Percentiles rank a stretch among this genome's conserved stretches.
Conservation (phyloP, 371 early-diverging fungal genomes). For the Lichtheimia corymbifera region DNA sequence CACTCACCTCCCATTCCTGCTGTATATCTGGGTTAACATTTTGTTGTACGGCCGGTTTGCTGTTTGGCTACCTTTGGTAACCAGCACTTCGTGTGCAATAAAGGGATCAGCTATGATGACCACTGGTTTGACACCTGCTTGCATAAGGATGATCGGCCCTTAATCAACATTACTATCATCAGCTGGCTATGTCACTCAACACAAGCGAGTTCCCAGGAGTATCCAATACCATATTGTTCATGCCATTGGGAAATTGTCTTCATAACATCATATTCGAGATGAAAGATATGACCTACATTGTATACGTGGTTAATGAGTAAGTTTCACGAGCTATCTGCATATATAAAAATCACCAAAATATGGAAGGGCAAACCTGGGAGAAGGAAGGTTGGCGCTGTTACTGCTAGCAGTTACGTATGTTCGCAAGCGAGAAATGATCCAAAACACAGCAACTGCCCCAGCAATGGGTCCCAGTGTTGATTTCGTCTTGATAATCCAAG, state of each 20-base stretch:
- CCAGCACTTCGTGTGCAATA: constrained; percentile 25
- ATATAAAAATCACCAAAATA: no score
- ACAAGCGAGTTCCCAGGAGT: no score
- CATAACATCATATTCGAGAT: constrained; percentile 10
- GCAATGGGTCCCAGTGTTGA: no score
- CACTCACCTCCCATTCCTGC: constrained; percentile 12
- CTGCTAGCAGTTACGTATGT: no score
- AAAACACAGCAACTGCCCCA: no score
- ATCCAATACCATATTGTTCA: constrained; percentile 9
- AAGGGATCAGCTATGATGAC: constrained; percentile 21
- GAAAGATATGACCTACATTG: constrained; percentile 19
- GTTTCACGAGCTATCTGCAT: no score
- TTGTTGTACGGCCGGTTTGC: constrained; percentile 17
- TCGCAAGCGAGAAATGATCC: no score
- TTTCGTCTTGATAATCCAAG: no score
- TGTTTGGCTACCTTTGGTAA: constrained; percentile 17
- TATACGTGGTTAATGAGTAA: no score
- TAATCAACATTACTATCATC: background rate
- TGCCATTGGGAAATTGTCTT: constrained; percentile 17
- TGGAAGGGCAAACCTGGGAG: no score
- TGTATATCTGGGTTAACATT: constrained; percentile 10
- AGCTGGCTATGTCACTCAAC: no score
- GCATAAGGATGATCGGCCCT: constrained; percentile 17
- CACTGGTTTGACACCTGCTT: constrained; percentile 22
- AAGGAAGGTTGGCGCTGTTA: no score